Base-by-base conservation (phyloP, 1,139 yeast genomes). In the Wickerhamomyces sp. region DNA sequence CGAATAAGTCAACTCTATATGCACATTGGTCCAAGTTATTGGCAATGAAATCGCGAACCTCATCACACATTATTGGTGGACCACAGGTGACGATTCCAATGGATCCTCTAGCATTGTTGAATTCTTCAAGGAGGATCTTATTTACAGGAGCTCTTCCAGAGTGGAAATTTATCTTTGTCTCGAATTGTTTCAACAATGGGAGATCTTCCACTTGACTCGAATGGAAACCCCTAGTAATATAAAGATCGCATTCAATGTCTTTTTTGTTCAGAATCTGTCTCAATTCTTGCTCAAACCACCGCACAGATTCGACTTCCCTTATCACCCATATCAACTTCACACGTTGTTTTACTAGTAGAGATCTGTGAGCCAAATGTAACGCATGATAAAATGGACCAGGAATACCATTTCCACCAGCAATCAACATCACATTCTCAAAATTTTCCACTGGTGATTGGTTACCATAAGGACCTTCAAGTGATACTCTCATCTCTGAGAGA, bases 351-450 rank as follows among this genome's bases (percentile, higher is more conserved):
- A 37, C 29, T 4, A 46, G 23, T 20, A 45, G 28, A 18, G 38
- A 37, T 22, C 41, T 33, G 26, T 38, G 36, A 16, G 39, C 33
- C 2, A 44, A 27, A 17, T 47, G 49, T 11, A 52, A 32, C 23
- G 69, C 56, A 40, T 62, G 59, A 30, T 59, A 52, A 41, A 57
- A 59, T 15, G 70, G 53, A 1, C 80, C 79, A 3, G 93, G 83
- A 40, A 83, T 70, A 47, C 93, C 93, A 42, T 80, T 78, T 30
- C 88, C 87, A 43, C 88, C 82, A 1, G 80, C 77, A 38, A 81
- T 47, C 32, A 80, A 61, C 13, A 79, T 50, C 4, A 67, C 66
- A 32, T 65, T 71, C 34, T 74, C 78, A 52, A 70, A 80, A 34
- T 71, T 61, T 36, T 69, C 70, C 33, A 72, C 53, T 52, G 85